Evolutionary conservation across 768 basidiomycete genomes (phyloP).

Genomic region (Phlebiopsis gigantea): DNA sequence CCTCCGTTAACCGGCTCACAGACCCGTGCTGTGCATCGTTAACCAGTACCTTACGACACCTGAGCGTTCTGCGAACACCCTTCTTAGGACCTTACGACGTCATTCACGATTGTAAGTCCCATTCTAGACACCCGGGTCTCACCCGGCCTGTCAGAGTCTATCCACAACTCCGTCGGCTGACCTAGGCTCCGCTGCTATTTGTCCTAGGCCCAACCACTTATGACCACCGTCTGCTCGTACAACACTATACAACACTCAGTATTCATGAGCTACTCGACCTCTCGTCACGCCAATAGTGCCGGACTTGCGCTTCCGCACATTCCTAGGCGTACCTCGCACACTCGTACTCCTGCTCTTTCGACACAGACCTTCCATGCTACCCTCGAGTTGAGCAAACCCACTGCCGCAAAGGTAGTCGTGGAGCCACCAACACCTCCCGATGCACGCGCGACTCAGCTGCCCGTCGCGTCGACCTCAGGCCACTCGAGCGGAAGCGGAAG

Average conservation of each 20-base stretch:
- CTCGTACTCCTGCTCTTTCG: slow-evolving; percentile 17
- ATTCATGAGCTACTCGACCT: slow-evolving; percentile 20
- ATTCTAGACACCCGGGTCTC: slow-evolving; percentile 9
- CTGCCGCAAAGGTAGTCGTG: slow-evolving; percentile 19
- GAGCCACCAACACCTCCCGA: slow-evolving; percentile 23
- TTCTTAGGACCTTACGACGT: slow-evolving; percentile 9
- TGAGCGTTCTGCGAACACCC: not conserved
- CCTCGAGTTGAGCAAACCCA: slow-evolving; percentile 6
- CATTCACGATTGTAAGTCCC: slow-evolving; percentile 13
- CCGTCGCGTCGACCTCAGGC: slow-evolving; percentile 3
- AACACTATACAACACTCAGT: slow-evolving; percentile 13
- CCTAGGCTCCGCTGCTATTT: not conserved
- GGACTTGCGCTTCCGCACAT: slow-evolving; percentile 58
- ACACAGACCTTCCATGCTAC: slow-evolving; percentile 13
- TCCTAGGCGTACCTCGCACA: slow-evolving; percentile 42
- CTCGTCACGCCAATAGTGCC: slow-evolving; percentile 44
- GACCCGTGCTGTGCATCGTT: not conserved
- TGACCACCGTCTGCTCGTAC: slow-evolving; percentile 12
- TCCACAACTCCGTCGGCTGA: slow-evolving; percentile 6
- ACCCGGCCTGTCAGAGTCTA: slow-evolving; percentile 4
- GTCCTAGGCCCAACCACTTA: not conserved
- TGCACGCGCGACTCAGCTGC: not conserved
- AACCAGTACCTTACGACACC: not conserved
- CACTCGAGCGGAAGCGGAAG: slow-evolving; percentile 7
- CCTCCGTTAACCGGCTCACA: not conserved